These are phyloP conservation scores for Metarhizium rileyi DNA, from an alignment of 2,329 filamentous ascomycete genomes.

Conservation along the genomic window DNA sequence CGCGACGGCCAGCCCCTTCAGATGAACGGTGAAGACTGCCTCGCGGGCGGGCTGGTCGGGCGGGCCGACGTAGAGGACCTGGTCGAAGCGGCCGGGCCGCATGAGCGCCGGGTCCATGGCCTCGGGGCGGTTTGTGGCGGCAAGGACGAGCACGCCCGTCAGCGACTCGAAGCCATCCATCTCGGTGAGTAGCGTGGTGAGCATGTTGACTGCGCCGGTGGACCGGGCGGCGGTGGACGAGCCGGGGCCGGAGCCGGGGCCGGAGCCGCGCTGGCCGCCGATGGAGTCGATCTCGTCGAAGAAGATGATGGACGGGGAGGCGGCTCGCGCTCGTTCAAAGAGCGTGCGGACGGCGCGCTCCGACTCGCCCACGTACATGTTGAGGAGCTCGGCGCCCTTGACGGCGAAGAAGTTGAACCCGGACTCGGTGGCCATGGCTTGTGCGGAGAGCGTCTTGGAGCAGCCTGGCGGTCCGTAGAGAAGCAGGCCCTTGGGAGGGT, in stretches of 20 bases:
- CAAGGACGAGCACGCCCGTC: constrained; percentile 75
- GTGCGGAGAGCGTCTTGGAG: constrained; percentile 86
- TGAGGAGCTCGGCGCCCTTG: constrained; percentile 85
- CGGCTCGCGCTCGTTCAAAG: constrained; percentile 76
- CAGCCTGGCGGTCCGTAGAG: constrained; percentile 90
- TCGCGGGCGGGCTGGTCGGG: constrained; percentile 63
- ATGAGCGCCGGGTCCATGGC: constrained; percentile 77
- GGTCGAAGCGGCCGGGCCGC: constrained; percentile 76
- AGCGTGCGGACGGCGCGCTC: constrained; percentile 78
- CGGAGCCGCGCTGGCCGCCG: constrained; percentile 39
- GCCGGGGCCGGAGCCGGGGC: constrained; percentile 37
- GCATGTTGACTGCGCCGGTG: constrained; percentile 60
- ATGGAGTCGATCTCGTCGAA: constrained; percentile 96
- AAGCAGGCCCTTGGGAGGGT: constrained; percentile 70
- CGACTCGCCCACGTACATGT: constrained; percentile 95
- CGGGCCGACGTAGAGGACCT: constrained; percentile 75
- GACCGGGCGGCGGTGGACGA: constrained; percentile 22
- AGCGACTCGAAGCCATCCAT: constrained; percentile 91
- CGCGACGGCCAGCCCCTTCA: constrained; percentile 47
- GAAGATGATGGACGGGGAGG: constrained; percentile 86
- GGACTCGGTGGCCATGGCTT: constrained; percentile 83
- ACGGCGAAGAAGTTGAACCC: constrained; percentile 91
- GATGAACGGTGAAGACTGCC: constrained; percentile 65
- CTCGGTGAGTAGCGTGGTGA: constrained; percentile 83
- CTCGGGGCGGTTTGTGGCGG: constrained; percentile 85